A percentile compares a stretch with the other conserved stretches of the same genome.
phyloP scores from a whole-genome alignment of 1,284 basidiomycete genomes.

The Inonotus hispidus region DNA sequence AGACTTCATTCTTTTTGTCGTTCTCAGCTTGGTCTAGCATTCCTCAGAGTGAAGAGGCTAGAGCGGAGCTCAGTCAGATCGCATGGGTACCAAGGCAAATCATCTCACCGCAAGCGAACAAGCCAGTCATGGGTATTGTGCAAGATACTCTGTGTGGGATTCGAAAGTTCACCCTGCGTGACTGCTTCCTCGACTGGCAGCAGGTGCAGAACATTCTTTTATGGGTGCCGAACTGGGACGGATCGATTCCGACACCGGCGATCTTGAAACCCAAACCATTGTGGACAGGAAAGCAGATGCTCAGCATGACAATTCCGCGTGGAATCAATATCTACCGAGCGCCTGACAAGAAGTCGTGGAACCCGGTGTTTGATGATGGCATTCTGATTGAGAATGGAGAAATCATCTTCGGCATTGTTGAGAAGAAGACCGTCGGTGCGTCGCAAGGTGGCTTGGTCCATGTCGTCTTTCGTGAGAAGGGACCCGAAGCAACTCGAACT shows the following conservation, averaged over 20 bases:
- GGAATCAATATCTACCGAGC: constrained; percentile 92
- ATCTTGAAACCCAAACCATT: constrained; percentile 96
- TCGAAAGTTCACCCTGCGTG: constrained; percentile 94
- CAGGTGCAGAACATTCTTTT: constrained; percentile 95
- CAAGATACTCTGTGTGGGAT: constrained; percentile 98
- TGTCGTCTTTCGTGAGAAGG: constrained; percentile 97
- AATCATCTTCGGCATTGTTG: constrained; percentile 91
- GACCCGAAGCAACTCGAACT: constrained; percentile 86
- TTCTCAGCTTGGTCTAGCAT: constrained; percentile 48
- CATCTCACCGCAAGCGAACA: constrained; percentile 98
- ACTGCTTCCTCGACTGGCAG: constrained; percentile 90
- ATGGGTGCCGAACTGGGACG: constrained; percentile 98
- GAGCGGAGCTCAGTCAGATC: constrained; percentile 95
- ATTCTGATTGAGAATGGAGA: constrained; percentile 98
- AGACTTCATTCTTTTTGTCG: neutral
- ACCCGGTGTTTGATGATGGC: constrained; percentile 88
- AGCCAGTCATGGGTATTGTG: constrained; percentile 99
- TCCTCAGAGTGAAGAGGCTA: constrained; percentile 98
- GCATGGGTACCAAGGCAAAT: constrained; percentile 99
- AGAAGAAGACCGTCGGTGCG: constrained; percentile 98
- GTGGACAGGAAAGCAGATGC: constrained; percentile 98
- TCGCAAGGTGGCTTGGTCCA: constrained; percentile 94
- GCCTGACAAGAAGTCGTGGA: constrained; percentile 74
- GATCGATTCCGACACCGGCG: constrained; percentile 85
- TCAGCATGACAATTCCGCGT: constrained; percentile 89